phyloP scores from a whole-genome alignment of 108 stramenopile species.

The Asterionellopsis glacialis region DNA sequence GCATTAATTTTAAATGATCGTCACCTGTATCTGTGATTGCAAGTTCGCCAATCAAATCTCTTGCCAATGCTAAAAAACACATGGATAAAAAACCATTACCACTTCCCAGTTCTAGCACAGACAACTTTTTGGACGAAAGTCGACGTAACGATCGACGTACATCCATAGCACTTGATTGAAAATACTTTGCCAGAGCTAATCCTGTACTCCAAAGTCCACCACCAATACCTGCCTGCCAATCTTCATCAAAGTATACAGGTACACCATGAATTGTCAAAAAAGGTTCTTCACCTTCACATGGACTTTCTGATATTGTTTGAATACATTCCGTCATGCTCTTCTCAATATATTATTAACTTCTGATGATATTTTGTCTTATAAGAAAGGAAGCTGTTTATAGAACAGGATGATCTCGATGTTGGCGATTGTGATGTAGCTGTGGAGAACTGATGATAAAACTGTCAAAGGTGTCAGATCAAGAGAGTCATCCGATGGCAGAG shows the following conservation, averaged over 20 bases:
- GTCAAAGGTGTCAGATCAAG: too few species aligned
- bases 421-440: too few species aligned
- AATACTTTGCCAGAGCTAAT: constrained; percentile 63
- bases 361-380: too few species aligned
- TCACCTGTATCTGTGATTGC: constrained; percentile 57
- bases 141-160: not conserved
- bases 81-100: constrained; percentile 79
- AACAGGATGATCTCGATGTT: too few species aligned
- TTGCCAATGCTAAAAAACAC: constrained; percentile 44
- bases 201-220: constrained; percentile 83
- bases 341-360: too few species aligned
- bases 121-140: constrained; percentile 5
- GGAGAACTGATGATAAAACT: too few species aligned
- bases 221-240: constrained; percentile 76
- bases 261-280: constrained; percentile 4
- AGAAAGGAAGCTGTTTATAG: too few species aligned
- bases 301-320: too few species aligned
- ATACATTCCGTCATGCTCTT: too few species aligned
- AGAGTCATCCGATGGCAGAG: too few species aligned
- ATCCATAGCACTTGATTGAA: constrained; percentile 19
- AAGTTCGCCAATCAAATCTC: constrained; percentile 18
- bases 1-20: constrained; percentile 65
- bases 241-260: constrained; percentile 58
- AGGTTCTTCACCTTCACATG: too few species aligned
- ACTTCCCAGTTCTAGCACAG: constrained; percentile 68